Evolutionary conservation across 129 eudicot species (phyloP), one percentile per base, ranked within the genome.

Genomic region (Solidago caesia): DNA sequence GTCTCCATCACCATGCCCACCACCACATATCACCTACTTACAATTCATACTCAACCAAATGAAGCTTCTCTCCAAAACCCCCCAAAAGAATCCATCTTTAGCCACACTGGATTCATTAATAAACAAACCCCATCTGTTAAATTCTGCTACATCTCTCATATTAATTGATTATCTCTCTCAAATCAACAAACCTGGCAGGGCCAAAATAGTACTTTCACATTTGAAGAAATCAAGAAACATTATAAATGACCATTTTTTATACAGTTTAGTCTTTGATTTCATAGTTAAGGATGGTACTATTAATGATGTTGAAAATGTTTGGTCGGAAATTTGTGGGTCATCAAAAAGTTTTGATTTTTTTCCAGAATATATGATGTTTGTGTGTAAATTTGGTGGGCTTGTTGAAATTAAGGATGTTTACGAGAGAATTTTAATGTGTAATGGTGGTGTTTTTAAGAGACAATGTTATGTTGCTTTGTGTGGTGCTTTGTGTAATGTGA

Each of bases 291-390:
- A 82, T 79, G 84, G 82, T 14, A 49, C 73, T 11, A 14, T 85
- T 43, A 46, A 82, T 47, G 79, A 82, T 67, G 77, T 61, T 75
- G 86, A 85, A 63, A 64, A 66, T 56, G 64, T 73, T 10, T 81
- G 88, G 85, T 64, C 26, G 8, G 83, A 84, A 55, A 77, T 81
- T 77, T 68, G 75, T 70, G 83, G 85, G 73, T 15, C 71, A 9
- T 64, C n/a, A 6, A 53, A 42, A 29, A 59, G 53, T 14, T 60
- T 79, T 45, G 75, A 75, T 78, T 63, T 85, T 44, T 77, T 84
- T 48, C 71, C 73, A 42, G 69, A 78, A 74, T 85, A 82, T 79
- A 84, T 85, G 53, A 67, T 71, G 7, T 33, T 75, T 26, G 75
- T 85, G 39, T 78, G 86, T 79, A 85, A 85, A 71, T 82, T 51